Evolutionary conservation across 2,329 filamentous ascomycete genomes (phyloP), one percentile per base, ranked within the genome.

Genomic region (Fusarium liriodendri): DNA sequence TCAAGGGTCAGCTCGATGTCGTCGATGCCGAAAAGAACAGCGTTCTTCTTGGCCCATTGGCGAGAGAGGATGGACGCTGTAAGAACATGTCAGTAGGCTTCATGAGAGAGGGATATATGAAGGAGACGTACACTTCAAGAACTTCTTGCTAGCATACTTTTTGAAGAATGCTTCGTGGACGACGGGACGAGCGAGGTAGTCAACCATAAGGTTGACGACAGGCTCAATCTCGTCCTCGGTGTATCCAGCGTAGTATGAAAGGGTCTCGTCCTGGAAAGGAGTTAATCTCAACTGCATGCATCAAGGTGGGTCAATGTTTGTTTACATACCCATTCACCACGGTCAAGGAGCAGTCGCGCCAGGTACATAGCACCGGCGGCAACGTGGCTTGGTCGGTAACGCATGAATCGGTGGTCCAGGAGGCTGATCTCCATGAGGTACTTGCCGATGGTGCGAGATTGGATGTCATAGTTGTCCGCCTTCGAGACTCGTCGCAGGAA

Each of bases 101-200:
- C 9, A 37, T 22, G 20, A 8, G 40, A 7, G 4, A 18, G 25
- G 22, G 4, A 14, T 6, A n/a, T 5, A 9, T 32, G 18, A 20
- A 33, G 32, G 25, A 66, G n/a, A 78, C 89, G 85, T 91, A 98
- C 96, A 95, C 87, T 99, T 99, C 79, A 98, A 87, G 86, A 98
- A 99, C 86, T 98, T 98, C 89, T 98, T 99, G 90, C 95, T 97
- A 66, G 97, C 97, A 83, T 99, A 99, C 85, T 99, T 99, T 90
- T 97, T 98, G 89, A 98, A 98, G 88, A 99, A 98, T 40, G 97
- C 97, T 82, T 98, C 96, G 80, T 99, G 97, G 50, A 92, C 90
- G 63, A 98, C 94, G 29, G 96, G 97, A 14, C 94, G 92, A 68
- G 94, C 93, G 42, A 99, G 92, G 82, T 99, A 99, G 83, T 99